Conservation (phyloP, 1,284 basidiomycete species). For the Spongispora temasekensis region DNA sequence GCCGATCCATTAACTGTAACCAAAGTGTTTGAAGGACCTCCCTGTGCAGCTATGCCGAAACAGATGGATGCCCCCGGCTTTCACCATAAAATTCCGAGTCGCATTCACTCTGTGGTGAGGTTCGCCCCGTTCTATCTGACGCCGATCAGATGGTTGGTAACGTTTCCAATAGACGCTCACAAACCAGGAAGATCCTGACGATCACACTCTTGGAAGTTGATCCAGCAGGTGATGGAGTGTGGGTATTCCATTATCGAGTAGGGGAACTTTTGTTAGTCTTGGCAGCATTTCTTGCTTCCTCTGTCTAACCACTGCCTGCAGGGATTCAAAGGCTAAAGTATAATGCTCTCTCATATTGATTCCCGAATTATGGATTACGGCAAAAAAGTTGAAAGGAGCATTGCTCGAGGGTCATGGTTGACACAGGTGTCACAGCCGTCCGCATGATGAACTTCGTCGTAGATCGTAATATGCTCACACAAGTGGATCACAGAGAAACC, state of each 20-base stretch:
- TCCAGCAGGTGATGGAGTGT: neutral
- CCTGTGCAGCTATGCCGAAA: neutral
- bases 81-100: neutral
- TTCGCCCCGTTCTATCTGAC: neutral
- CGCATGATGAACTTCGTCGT: neutral
- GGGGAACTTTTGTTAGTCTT: neutral
- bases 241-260: neutral
- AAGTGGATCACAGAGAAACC: neutral
- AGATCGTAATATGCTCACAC: neutral
- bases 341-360: neutral
- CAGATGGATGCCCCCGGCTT: neutral
- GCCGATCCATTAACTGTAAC: neutral
- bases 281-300: no score
- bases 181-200: neutral
- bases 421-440: neutral
- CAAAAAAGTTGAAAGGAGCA: neutral
- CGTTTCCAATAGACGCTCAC: neutral
- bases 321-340: neutral
- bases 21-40: neutral
- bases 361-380: neutral
- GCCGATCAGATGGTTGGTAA: neutral
- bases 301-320: neutral
- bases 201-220: neutral
- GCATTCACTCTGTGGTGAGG: neutral
- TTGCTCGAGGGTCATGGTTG: neutral